These are phyloP conservation scores for Monosporozyma yasuniensis DNA, from an alignment of 805 yeast species.

Conservation along the genomic window DNA sequence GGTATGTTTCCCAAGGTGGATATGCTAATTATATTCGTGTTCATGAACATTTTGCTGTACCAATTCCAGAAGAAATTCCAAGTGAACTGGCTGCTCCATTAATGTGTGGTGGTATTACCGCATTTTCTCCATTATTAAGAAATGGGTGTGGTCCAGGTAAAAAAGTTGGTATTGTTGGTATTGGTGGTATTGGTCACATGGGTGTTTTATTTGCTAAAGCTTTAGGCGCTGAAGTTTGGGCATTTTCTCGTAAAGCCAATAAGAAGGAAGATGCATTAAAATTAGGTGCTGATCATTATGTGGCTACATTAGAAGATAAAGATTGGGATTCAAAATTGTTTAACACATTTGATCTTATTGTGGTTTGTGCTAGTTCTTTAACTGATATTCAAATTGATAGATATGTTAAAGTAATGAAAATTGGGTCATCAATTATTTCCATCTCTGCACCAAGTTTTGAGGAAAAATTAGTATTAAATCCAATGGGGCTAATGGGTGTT, in stretches of 20 bases:
- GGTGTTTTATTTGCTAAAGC: conserved; percentile 50
- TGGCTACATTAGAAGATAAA: conserved; percentile 45
- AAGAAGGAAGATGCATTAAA: conserved; percentile 41
- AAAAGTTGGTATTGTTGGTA: conserved; percentile 46
- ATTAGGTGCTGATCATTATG: conserved; percentile 45
- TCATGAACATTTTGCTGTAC: conserved; percentile 53
- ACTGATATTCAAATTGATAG: conserved; percentile 33
- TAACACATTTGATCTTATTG: conserved; percentile 38
- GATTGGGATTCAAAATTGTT: conserved; percentile 32
- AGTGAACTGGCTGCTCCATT: conserved; percentile 58
- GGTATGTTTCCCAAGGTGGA: conserved; percentile 53
- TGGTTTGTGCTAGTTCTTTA: conserved; percentile 41
- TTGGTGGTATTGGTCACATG: conserved; percentile 52
- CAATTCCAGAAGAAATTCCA: conserved; percentile 48
- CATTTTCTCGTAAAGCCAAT: conserved; percentile 41
- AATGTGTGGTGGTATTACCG: conserved; percentile 72
- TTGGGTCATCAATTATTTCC: conserved; percentile 31
- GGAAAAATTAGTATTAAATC: conserved; percentile 10
- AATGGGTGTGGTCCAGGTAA: conserved; percentile 41
- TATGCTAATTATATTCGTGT: conserved; percentile 59
- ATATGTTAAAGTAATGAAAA: conserved; percentile 22
- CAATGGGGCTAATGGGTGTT: conserved; percentile 17
- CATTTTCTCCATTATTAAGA: conserved; percentile 56
- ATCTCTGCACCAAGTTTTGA: conserved; percentile 19
- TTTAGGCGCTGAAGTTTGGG: conserved; percentile 51